These are phyloP conservation scores for Komagataella phaffii DNA, from an alignment of 805 yeast species.

Conservation along the genomic window DNA sequence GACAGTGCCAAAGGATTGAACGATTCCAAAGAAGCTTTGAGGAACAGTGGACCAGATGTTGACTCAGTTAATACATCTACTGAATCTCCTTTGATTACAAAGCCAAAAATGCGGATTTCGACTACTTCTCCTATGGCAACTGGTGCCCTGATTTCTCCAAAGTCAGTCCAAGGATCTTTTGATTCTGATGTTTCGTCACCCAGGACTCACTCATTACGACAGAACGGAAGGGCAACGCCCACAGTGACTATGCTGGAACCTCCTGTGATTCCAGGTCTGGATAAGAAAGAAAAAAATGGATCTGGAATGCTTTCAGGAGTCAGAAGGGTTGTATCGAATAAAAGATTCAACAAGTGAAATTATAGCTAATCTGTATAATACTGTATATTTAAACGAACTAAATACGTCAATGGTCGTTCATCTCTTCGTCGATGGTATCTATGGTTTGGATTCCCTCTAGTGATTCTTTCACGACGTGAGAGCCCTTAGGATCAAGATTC, in stretches of 20 bases:
- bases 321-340: background rate
- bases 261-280: background rate
- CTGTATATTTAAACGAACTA: background rate
- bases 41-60: background rate
- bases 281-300: background rate
- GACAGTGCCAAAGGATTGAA: background rate
- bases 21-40: background rate
- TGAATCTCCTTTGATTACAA: background rate
- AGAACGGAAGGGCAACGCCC: background rate
- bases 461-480: constrained; percentile 75
- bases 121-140: background rate
- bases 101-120: background rate
- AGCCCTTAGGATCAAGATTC: constrained; percentile 86
- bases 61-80: background rate
- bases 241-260: background rate
- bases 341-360: background rate
- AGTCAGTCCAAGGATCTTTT: background rate
- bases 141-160: background rate
- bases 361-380: background rate
- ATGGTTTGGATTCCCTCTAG: constrained; percentile 33
- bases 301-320: background rate
- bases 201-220: background rate
- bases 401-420: background rate
- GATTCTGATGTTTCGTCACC: background rate
- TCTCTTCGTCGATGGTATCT: constrained; percentile 1